Base-by-base conservation (phyloP, 2,329 filamentous ascomycete genomes). In the Cladosporium sphaerospermum region DNA sequence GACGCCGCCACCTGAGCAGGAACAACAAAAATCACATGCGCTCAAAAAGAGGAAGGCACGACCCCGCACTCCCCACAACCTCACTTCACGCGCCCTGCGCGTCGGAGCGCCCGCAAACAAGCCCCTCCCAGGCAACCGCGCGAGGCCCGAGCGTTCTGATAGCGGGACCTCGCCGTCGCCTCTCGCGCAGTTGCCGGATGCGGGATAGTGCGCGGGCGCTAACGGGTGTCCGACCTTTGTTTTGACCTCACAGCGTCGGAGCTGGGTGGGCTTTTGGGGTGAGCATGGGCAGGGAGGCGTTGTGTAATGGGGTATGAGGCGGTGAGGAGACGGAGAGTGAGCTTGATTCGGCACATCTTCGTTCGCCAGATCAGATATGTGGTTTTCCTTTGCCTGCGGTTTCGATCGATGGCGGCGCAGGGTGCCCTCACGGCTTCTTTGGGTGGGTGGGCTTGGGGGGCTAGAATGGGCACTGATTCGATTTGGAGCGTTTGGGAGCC, bases 61-160 rank as follows among this genome's bases (percentile, higher is more conserved):
- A 28, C 23, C 23, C 23, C 9, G 11, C 9, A 4, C 34, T 37
- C 11, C 34, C 34, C 34, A 11, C 10, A 37, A 11, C 34, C n/a
- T 14, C 34, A 14, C 34, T 9, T 14, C 34, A 14, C 34, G 34
- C 34, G n/a, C 34, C 10, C 6, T 4, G 4, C n/a, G 34, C 34
- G 34, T 37, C 44, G 32, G 13, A 33, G 44, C 44, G 18, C 31
- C 31, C 44, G 9, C 23, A 28, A 28, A 28, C 23, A 28, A 7
- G 23, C 23, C 7, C 23, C 3, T 28, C 23, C 23, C 23, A 28
- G 7, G 23, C 23, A 46, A 11, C 32, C 23, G 19, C 19, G 23
- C 44, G 31, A 31, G 44, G 44, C 31, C 44, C 44, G 44, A 36
- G 18, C 44, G 36, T 36, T 46, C 44, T 46, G 44, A 46, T 46